Conservation (phyloP, 2,329 filamentous ascomycete species). For the Colletotrichum higginsianum region DNA sequence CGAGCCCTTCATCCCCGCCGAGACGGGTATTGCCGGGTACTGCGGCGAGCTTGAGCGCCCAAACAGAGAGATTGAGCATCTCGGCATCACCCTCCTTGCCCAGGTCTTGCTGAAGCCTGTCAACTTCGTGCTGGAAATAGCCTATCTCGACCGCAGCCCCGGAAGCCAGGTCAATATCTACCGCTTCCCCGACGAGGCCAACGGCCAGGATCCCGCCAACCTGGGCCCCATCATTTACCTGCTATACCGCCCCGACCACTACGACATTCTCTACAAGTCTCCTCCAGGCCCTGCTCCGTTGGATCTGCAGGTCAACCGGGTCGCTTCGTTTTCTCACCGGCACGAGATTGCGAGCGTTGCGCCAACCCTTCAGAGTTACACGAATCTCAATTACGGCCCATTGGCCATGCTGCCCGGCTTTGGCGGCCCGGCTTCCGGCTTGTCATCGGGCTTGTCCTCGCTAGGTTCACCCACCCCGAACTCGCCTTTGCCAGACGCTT, state of each 20-base stretch:
- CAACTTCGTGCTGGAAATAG: constrained; percentile 86
- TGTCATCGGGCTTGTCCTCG: constrained; percentile 53
- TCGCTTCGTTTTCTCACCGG: constrained; percentile 62
- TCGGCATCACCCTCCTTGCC: constrained; percentile 84
- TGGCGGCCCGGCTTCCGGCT: constrained; percentile 45
- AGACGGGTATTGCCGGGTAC: constrained; percentile 75
- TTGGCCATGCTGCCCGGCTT: constrained; percentile 66
- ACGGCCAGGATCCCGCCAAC: constrained; percentile 58
- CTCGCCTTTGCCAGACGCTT: constrained; percentile 47
- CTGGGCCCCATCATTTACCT: constrained; percentile 69
- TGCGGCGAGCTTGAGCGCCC: constrained; percentile 81
- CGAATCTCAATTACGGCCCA: constrained; percentile 59
- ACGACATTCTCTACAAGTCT: constrained; percentile 88
- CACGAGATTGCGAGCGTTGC: constrained; percentile 60
- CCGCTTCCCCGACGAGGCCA: constrained; percentile 71
- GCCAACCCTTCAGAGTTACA: constrained; percentile 57
- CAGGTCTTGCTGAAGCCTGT: constrained; percentile 85
- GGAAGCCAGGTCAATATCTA: constrained; percentile 83
- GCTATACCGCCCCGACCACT: constrained; percentile 84
- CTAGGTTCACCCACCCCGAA: constrained; percentile 51
- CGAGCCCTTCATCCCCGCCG: constrained; percentile 77
- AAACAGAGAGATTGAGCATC: constrained; percentile 88
- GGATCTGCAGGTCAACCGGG: constrained; percentile 68
- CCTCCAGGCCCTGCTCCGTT: constrained; percentile 49
- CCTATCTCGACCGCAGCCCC: constrained; percentile 89